phyloP scores from a whole-genome alignment of 306 rosid genomes.

The barrel medic (Medicago truncatula) region MtrunA17r5.0-ANR NC_053043.1:43383001-43383500 shows the following conservation, averaged over 20 bases:
- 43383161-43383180: conserved; percentile 28
- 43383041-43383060: conserved; percentile 14
- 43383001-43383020: conserved; percentile 52
- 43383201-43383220: not conserved
- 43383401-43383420: no score
- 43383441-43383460: not conserved
- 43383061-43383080: conserved; percentile 16
- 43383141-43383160: not conserved
- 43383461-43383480: not conserved
- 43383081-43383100: not conserved
- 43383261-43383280: not conserved
- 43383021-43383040: conserved; percentile 35
- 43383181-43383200: not conserved
- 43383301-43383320: not conserved
- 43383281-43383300: not conserved
- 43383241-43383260: not conserved
- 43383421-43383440: not conserved
- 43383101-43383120: not conserved
- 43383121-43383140: not conserved
- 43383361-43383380: no score
- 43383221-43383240: conserved; percentile 11
- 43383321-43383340: not conserved
- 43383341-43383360: not conserved
- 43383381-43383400: no score
- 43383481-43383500: not conserved